Evolutionary conservation across 352 stramenopile genomes (phyloP).

Genomic region (Pythium vanterpoolii): DNA sequence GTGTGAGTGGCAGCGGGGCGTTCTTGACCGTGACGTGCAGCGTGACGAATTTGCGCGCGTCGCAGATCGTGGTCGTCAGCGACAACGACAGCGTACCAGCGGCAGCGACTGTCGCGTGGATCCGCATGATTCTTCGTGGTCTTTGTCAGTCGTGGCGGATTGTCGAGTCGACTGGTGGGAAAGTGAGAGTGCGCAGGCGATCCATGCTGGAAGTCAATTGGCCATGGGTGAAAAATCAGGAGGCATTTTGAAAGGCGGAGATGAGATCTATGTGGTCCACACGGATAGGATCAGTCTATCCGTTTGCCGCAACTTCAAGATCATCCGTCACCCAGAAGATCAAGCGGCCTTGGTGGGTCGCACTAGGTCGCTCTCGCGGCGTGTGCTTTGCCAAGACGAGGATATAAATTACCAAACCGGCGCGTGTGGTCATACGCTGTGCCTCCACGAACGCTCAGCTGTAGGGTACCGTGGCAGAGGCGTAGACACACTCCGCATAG

Average conservation of each 20-base stretch:
- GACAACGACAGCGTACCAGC: not conserved
- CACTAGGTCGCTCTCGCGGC: too few relatives aligned
- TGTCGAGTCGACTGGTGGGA: too few relatives aligned
- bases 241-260: not conserved
- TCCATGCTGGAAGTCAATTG: too few relatives aligned
- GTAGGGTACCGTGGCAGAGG: too few relatives aligned
- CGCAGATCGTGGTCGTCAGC: not conserved
- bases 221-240: not conserved
- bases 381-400: too few relatives aligned
- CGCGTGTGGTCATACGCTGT: too few relatives aligned
- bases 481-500: too few relatives aligned
- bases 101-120: not conserved
- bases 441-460: too few relatives aligned
- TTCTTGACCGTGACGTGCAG: not conserved
- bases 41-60: constrained; percentile 1
- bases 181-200: too few relatives aligned
- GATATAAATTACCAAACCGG: too few relatives aligned
- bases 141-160: not conserved
- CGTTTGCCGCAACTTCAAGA: not conserved
- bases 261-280: not conserved
- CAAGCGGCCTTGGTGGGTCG: too few relatives aligned
- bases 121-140: not conserved
- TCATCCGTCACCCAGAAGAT: not conserved
- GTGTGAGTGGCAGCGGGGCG: too few relatives aligned
- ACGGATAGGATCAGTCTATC: not conserved